A percentile compares a stretch with the other conserved stretches of the same genome.
Evolutionary conservation across 1,284 basidiomycete genomes (phyloP).

Genomic region (Leccinum fuscescens): DNA sequence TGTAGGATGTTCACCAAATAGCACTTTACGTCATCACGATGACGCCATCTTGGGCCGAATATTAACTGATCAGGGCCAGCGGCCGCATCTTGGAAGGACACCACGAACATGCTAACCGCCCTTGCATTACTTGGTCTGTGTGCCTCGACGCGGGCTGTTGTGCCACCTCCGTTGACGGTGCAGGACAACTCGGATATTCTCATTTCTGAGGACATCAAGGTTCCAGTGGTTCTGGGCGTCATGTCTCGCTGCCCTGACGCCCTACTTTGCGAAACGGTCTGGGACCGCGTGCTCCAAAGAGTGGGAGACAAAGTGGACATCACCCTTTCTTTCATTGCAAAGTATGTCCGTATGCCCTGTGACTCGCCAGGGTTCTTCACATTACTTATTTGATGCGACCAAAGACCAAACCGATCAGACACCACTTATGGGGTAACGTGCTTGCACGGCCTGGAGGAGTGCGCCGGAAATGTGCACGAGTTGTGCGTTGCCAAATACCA

Average conservation of each 20-base stretch:
- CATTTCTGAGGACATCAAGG: slow-evolving; percentile 43
- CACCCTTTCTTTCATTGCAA: slow-evolving; percentile 69
- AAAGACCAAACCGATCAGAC: slow-evolving; percentile 63
- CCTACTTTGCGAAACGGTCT: slow-evolving; percentile 72
- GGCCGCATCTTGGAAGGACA: slow-evolving; percentile 12
- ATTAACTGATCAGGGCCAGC: background rate
- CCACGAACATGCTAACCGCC: slow-evolving; percentile 27
- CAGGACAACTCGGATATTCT: slow-evolving; percentile 25
- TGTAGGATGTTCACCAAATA: too few relatives aligned
- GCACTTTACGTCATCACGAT: slow-evolving; percentile 27
- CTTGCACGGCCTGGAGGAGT: slow-evolving; percentile 77
- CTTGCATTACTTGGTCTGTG: slow-evolving; percentile 21
- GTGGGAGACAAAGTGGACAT: slow-evolving; percentile 69
- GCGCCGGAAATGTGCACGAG: slow-evolving; percentile 85
- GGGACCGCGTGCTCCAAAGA: slow-evolving; percentile 67
- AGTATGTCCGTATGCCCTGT: slow-evolving; percentile 39
- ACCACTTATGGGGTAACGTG: slow-evolving; percentile 72
- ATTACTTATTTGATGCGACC: slow-evolving; percentile 10
- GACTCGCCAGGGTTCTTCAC: slow-evolving; percentile 6
- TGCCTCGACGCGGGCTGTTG: slow-evolving; percentile 14
- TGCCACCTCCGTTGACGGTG: slow-evolving; percentile 23
- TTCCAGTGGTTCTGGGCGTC: slow-evolving; percentile 62
- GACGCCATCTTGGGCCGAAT: slow-evolving; percentile 19
- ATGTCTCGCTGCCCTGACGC: slow-evolving; percentile 82
- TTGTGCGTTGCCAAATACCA: slow-evolving; percentile 71